A percentile compares a stretch with the other conserved stretches of the same genome.
Conservation (phyloP, 495 filamentous ascomycete genomes). For the Tuber brumale region DNA sequence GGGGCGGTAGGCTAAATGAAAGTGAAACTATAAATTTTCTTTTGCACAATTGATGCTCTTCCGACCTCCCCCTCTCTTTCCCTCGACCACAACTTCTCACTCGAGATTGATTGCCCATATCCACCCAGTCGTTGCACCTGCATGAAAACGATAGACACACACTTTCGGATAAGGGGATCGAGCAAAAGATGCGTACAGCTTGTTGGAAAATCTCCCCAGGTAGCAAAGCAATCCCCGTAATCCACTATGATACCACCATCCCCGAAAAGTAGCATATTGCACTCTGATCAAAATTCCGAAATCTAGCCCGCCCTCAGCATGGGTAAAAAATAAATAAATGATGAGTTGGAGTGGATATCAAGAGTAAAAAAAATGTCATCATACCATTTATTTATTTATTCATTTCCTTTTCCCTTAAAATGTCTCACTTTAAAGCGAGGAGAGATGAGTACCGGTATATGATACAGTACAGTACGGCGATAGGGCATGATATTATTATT, state of each 20-base stretch:
- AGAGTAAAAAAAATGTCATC: neutral
- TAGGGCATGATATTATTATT: neutral
- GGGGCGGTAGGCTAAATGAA: neutral
- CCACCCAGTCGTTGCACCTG: neutral
- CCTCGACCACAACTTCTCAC: neutral
- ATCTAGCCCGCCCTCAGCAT: neutral
- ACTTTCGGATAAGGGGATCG: neutral
- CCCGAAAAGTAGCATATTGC: neutral
- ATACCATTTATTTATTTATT: neutral
- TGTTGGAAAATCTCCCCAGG: neutral
- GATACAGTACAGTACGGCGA: neutral
- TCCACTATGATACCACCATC: neutral
- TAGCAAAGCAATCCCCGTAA: neutral
- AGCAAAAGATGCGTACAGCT: neutral
- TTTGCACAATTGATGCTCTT: neutral
- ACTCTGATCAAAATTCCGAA: neutral
- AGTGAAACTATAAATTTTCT: neutral
- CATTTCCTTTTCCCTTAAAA: neutral
- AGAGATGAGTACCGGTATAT: neutral
- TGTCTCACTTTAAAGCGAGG: neutral
- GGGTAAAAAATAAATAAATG: neutral
- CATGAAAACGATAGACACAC: neutral
- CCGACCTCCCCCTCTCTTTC: neutral
- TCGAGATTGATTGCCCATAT: neutral
- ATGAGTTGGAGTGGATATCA: slow-evolving; percentile 1